Evolutionary conservation across 2,329 filamentous ascomycete genomes (phyloP), one percentile per base, ranked within the genome.

Genomic region (Phyllachora maydis): DNA sequence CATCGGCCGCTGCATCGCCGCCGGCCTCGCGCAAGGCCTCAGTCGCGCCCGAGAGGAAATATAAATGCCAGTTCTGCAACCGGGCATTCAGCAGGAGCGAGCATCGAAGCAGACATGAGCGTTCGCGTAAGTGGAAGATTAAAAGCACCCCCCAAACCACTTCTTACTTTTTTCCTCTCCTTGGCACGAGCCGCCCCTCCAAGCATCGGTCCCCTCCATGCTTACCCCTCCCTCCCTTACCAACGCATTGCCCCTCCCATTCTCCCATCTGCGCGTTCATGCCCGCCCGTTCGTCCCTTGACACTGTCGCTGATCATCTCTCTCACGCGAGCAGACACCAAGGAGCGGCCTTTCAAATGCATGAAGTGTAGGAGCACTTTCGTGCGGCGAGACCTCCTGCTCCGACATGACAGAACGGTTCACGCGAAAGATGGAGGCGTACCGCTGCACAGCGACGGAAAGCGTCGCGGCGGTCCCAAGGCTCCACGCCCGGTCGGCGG

Each of bases 61-160:
- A 98, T 69, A 93, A 95, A 52, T 98, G 88, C 58, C 82, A 92
- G 60, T 95, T 92, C 53, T 95, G 88, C 59, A 83, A 83, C 54
- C 68, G 88, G 50, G 88, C 88, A 33, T 98, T 98, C 50, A 93
- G 83, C 56, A 66, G 88, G 49, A 92, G 82, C 50, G 88, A 98
- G 53, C 88, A 98, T 52, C 70, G 88, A 40, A 93, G 82, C 54
- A 67, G 88, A 52, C 88, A 98, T 53, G 88, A 98, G 55, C 68
- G 88, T 55, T 92, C 82, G 48, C 88, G 88, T 95, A 88, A 62
- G 85, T 85, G 6, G 6, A 6, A 6, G 16, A n/a, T n/a, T n/a
- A n/a, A 26, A 26, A 28, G 19, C 21, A 19, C 20, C 24, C 18
- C 17, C 23, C n/a, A n/a, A n/a, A n/a, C n/a, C n/a, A n/a, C n/a